Evolutionary conservation across 2,329 filamentous ascomycete genomes (phyloP), one percentile per base, ranked within the genome.

Genomic region (Chaetomium olivaceum): DNA sequence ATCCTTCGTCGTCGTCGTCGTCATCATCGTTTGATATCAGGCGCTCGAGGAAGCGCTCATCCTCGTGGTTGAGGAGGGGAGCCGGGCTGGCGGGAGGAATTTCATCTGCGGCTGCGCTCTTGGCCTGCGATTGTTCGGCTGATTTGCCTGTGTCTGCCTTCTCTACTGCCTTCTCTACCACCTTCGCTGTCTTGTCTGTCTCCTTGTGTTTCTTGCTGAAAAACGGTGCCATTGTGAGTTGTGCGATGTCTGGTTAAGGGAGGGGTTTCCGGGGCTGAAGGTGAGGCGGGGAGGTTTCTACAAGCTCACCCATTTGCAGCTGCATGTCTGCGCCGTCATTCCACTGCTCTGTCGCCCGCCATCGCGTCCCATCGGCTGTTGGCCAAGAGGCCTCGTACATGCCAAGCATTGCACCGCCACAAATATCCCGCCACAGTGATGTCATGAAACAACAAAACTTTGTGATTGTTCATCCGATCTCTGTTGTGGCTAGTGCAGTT

Each of bases 181-280:
- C 78, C 77, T 54, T 57, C 5, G 8, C 63, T 11, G 21, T 14
- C 54, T 65, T 65, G 19, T 50, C 46, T 9, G 39, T 77, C 76
- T 88, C 87, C 78, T 88, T 89, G 73, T 82, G 78, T 75, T 88
- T 89, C 74, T 85, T 88, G 33, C 9, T 12, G 78, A 83, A 85
- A 21, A 67, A 62, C 12, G 61, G 14, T 25, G 48, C 58, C 65
- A 67, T 67, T 6, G 61, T 51, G 55, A 11, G 46, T n/a, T 9
- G 23, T n/a, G 25, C n/a, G 36, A 23, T 52, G 14, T 56, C 23
- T 9, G 3, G n/a, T 11, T 1, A 9, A 29, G 39, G 55, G 6
- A 14, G 11, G 25, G 12, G 33, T n/a, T 39, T 12, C 19, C 39
- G 4, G 39, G 12, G 21, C 21, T 19, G 36, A 16, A 48, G 16